Base-by-base conservation (phyloP, 2,329 filamentous ascomycete genomes). In the Colletotrichum navitas region DNA sequence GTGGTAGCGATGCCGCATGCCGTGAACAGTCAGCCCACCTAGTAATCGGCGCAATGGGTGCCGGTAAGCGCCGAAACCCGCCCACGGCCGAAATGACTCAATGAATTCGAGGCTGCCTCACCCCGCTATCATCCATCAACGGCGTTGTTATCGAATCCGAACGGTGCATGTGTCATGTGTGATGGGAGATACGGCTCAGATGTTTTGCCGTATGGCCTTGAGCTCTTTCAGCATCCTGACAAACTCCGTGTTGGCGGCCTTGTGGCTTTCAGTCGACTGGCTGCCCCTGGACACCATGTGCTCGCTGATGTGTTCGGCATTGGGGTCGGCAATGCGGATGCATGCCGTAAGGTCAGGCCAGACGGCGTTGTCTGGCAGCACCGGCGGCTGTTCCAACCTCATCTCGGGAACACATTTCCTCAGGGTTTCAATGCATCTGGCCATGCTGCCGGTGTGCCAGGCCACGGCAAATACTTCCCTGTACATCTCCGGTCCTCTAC, bases 331-430 rank as follows among this genome's bases (percentile, higher is more conserved):
- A 10, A 90, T 77, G 3, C 79, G 73, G 43, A 93, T 81, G 76
- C 90, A 92, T 0, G 81, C 79, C 76, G 85, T 82, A n/a, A 92
- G 75, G 2, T 85, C 80, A 1, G 80, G 71, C 59, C 84, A 84
- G 6, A 93, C 74, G 1, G 78, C 71, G 1, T 82, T 84, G 11
- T 81, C 73, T 0, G 86, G 80, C 32, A 74, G 63, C 21, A 93
- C 83, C 0, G 82, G 80, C 1, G 86, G 85, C 0, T 83, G 73
- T 76, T 93, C 90, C 58, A 80, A 78, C 24, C 82, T 73, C 88
- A 93, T 91, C 76, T 91, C 89, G 2, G 85, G 83, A n/a, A 88
- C 83, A 76, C 86, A 87, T 72, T 82, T 85, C n/a, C 84, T 85
- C 73, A 88, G 80, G 29, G 82, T 85, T 70, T 83, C 82, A 64